Evolutionary conservation across 2,329 filamentous ascomycete genomes (phyloP).

Genomic region (Ceratocystis colombiana): DNA sequence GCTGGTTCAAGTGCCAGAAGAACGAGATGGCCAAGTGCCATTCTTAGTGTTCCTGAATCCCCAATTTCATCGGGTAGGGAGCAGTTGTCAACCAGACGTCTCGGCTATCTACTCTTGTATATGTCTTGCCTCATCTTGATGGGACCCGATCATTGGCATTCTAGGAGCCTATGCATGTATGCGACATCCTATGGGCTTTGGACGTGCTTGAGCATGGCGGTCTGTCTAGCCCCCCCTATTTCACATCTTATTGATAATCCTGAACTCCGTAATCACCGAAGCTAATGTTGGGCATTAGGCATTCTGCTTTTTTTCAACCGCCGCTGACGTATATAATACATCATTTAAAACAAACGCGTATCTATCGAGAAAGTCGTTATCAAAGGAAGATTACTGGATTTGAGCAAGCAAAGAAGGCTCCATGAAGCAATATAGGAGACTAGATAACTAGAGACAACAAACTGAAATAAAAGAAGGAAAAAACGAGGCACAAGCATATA

Average conservation of each 20-base stretch:
- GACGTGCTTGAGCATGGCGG: not conserved
- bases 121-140: constrained; percentile 5
- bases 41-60: constrained; percentile 5
- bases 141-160: not conserved
- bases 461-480: no score
- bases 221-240: not conserved
- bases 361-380: no score
- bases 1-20: not conserved
- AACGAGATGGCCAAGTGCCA: not conserved
- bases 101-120: constrained; percentile 5
- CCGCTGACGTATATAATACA: no score
- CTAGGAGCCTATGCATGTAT: not conserved
- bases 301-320: no score
- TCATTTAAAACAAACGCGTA: no score
- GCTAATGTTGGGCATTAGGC: no score
- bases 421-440: not conserved
- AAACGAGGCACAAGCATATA: not conserved
- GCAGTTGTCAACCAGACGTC: not conserved
- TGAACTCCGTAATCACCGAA: no score
- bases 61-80: not conserved
- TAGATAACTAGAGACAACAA: not conserved
- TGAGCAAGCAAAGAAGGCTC: no score
- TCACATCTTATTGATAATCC: not conserved
- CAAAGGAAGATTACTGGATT: no score
- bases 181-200: not conserved